Evolutionary conservation across 1,284 basidiomycete genomes (phyloP).

Genomic region (Tilletia indica): DNA sequence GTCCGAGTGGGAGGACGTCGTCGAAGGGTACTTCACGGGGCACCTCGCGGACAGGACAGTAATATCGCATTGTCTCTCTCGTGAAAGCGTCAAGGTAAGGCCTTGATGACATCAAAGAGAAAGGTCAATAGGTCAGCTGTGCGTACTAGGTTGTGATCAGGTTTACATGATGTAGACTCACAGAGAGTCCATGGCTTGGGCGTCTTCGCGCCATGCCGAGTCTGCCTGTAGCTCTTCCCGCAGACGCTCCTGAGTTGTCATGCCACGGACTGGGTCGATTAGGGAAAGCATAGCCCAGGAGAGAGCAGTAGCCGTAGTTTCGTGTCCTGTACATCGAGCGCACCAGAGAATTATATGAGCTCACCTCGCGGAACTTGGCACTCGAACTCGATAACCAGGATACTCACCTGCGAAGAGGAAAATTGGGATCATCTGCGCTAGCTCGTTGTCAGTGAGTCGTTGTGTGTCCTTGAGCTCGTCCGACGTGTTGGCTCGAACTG

Average conservation of each 20-base stretch:
- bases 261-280: not conserved
- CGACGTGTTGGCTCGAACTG: conserved; percentile 65
- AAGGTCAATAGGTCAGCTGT: not conserved
- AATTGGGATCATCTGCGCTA: conserved; percentile 55
- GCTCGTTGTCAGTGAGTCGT: conserved; percentile 80
- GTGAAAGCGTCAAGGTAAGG: conserved; percentile 12
- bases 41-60: conserved; percentile 2
- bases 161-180: not conserved
- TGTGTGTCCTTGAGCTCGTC: conserved; percentile 76
- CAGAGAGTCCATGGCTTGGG: not conserved
- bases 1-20: conserved; percentile 1
- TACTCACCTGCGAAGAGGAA: conserved; percentile 61
- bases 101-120: not conserved
- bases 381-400: conserved; percentile 62
- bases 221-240: not conserved
- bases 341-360: conserved; percentile 67
- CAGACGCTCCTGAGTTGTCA: not conserved
- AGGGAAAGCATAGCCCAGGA: conserved; percentile 10
- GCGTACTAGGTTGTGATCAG: not conserved
- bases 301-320: conserved; percentile 7
- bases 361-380: not conserved
- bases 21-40: not conserved
- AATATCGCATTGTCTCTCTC: conserved; percentile 8
- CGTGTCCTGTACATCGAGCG: not conserved
- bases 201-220: not conserved